Evolutionary conservation across 148 eudicot genomes (phyloP).

Genomic region (Agrostemma githago): DNA sequence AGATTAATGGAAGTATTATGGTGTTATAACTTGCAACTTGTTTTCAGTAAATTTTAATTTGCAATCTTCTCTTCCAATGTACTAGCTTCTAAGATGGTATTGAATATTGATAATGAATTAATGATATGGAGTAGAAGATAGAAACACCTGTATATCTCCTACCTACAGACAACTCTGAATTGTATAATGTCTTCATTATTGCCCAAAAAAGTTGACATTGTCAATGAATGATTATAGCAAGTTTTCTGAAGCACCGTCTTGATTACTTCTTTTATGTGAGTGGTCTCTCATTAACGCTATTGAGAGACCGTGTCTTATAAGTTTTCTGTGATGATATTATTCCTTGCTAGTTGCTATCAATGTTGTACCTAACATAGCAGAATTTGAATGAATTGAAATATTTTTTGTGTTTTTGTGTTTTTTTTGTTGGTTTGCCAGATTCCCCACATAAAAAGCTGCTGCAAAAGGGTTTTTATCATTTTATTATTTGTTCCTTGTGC

Average conservation of each 20-base stretch:
- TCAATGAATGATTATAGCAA: too few species aligned
- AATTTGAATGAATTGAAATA: not conserved
- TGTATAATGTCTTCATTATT: constrained; percentile 3
- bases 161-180: constrained; percentile 18
- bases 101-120: too few species aligned
- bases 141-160: not conserved
- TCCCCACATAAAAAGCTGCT: not conserved
- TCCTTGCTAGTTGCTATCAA: not conserved
- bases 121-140: not conserved
- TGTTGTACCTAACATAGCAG: constrained; percentile 1
- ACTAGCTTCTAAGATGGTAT: not conserved
- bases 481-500: not conserved
- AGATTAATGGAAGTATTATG: not conserved
- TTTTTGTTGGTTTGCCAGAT: constrained; percentile 5
- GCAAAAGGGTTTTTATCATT: not conserved
- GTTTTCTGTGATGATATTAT: too few species aligned
- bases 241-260: too few species aligned
- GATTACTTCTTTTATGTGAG: too few species aligned
- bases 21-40: not conserved
- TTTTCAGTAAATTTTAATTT: not conserved
- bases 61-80: not conserved
- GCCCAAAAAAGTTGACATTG: constrained; percentile 2
- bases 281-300: too few species aligned
- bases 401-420: too few species aligned
- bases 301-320: too few species aligned